These are phyloP conservation scores for Sanghuangporus weigelae DNA, from an alignment of 1,284 basidiomycete genomes.

Conservation along the genomic window DNA sequence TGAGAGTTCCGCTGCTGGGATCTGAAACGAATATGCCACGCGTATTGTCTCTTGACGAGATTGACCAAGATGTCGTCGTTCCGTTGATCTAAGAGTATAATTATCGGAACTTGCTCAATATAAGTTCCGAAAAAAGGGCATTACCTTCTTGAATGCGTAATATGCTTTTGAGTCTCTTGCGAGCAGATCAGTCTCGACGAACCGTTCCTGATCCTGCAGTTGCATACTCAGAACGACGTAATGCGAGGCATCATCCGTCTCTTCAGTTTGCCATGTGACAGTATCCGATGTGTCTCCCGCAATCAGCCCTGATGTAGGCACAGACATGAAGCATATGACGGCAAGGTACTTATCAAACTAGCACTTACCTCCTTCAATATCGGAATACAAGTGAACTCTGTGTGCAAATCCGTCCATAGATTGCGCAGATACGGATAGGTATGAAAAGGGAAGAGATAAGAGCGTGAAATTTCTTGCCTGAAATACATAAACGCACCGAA, in stretches of 20 bases:
- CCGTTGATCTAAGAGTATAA: not conserved
- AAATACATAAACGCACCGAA: not conserved
- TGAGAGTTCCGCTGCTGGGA: not conserved
- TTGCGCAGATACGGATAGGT: conserved; percentile 21
- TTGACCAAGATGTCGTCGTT: not conserved
- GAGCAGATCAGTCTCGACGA: conserved; percentile 28
- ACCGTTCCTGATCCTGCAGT: conserved; percentile 20
- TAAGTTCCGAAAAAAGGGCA: not conserved
- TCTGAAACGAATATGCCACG: not conserved
- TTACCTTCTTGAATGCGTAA: conserved; percentile 27
- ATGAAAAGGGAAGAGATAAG: conserved; percentile 31
- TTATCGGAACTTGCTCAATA: not conserved
- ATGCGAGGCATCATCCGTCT: conserved; percentile 15
- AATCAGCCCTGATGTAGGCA: conserved; percentile 27
- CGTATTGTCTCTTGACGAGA: not conserved
- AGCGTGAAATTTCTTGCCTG: conserved; percentile 22
- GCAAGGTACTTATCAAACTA: conserved; percentile 19
- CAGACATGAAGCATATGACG: not conserved
- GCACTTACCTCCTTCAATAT: conserved; percentile 3
- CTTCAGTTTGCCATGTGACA: conserved; percentile 27
- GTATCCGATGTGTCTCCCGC: conserved; percentile 27
- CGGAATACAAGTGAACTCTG: conserved; percentile 22
- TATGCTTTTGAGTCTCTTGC: conserved; percentile 32
- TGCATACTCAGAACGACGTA: conserved; percentile 28
- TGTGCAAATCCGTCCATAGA: conserved; percentile 21